Base-by-base conservation (phyloP, 495 filamentous ascomycete species). In the Neohortaea acidophila region DNA sequence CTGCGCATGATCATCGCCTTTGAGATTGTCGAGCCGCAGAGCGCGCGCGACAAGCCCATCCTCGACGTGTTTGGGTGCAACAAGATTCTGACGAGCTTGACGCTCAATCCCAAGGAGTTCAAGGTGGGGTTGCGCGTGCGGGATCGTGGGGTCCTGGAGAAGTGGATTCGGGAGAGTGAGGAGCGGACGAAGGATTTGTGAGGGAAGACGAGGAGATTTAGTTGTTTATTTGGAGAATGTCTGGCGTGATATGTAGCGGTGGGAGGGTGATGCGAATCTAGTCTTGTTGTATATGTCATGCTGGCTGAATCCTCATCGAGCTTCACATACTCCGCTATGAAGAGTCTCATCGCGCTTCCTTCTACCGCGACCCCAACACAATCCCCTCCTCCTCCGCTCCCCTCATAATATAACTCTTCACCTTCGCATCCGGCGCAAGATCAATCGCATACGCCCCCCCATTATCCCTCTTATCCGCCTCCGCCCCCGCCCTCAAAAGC, bases 341-440 rank as follows among this genome's bases (percentile, higher is more conserved):
- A n/a, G n/a, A n/a, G n/a, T n/a, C n/a, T n/a, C n/a, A n/a, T n/a
- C n/a, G n/a, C n/a, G n/a, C n/a, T n/a, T n/a, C n/a, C n/a, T n/a
- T n/a, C n/a, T n/a, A n/a, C n/a, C n/a, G n/a, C n/a, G n/a, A n/a
- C n/a, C n/a, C n/a, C n/a, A n/a, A n/a, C n/a, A n/a, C n/a, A n/a
- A 97, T 79, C 7, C 85, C 89, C 57, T 94, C 86, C 37, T 70
- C 72, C 60, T 91, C 84, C 23, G 83, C 81, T 41, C 69, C 73
- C 43, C 80, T 72, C 31, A 84, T 49, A 36, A 96, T 84, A 61
- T 78, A 96, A 22, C 23, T 35, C 42, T 61, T 21, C 43, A 81
- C 79, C 62, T 79, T 81, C 12, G 55, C 67, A 65, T 93, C 86
- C 4, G 89, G 89, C 8, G 82, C 84, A 24, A 92, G 56, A 47